A percentile compares a stretch with the other conserved stretches of the same genome.
These are phyloP conservation scores for Pontederia paniculata DNA, from an alignment of 176 grass and related monocot species.

Conservation along the genomic window DNA sequence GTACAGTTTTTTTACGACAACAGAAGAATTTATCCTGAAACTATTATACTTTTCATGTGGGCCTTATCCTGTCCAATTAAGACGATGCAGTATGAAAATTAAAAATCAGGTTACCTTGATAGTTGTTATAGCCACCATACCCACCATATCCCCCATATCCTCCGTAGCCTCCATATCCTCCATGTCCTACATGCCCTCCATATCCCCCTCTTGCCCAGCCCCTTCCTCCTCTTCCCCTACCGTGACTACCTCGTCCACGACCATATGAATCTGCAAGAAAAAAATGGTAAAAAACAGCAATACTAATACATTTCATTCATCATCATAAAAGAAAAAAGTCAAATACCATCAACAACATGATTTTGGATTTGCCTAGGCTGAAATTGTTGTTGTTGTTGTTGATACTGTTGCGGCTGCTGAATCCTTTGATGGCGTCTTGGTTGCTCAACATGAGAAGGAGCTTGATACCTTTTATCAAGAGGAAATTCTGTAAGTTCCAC, in stretches of 20 bases:
- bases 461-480: constrained; percentile 6
- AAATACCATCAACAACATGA: constrained; percentile 10
- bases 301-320: not conserved
- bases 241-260: constrained; percentile 6
- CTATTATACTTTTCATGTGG: too few relatives aligned
- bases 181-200: not conserved
- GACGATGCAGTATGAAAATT: too few relatives aligned
- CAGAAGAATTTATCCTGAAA: too few relatives aligned
- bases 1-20: too few relatives aligned
- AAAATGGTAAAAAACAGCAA: not conserved
- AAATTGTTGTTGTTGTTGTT: constrained; percentile 15
- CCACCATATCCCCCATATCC: not conserved
- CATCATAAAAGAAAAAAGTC: not conserved
- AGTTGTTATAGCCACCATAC: constrained; percentile 7
- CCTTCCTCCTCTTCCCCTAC: constrained; percentile 9
- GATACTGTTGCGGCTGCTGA: constrained; percentile 4
- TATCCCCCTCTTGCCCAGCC: constrained; percentile 16
- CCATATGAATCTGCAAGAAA: constrained; percentile 8
- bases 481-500: not conserved
- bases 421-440: constrained; percentile 11
- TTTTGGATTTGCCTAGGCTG: constrained; percentile 10
- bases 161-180: not conserved
- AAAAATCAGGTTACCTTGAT: not conserved
- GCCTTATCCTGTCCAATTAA: too few relatives aligned
- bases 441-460: constrained; percentile 2